A percentile compares a stretch with the other conserved stretches of the same genome.
These are phyloP conservation scores for Lactarius hatsudake DNA, from an alignment of 768 basidiomycete species.

Conservation along the genomic window DNA sequence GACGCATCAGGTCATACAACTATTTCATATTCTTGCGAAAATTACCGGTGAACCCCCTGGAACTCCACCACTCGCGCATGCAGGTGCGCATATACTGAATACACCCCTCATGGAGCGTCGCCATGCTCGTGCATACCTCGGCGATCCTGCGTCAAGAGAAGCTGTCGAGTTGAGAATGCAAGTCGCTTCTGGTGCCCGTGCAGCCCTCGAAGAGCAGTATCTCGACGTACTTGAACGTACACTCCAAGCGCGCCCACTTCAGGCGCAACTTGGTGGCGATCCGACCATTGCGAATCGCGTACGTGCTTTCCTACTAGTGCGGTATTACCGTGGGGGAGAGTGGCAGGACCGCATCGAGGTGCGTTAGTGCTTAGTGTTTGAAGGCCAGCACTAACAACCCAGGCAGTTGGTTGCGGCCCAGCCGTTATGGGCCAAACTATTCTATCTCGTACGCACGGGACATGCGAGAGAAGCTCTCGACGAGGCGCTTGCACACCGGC, in stretches of 20 bases:
- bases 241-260: constrained; percentile 74
- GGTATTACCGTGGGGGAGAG: constrained; percentile 72
- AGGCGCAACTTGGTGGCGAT: constrained; percentile 87
- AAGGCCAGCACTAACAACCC: neutral
- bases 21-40: constrained; percentile 70
- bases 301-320: constrained; percentile 78
- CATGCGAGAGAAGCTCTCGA: constrained; percentile 76
- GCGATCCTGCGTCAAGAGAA: constrained; percentile 60
- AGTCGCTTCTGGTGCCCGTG: constrained; percentile 73
- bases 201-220: constrained; percentile 87
- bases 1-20: constrained; percentile 60
- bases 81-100: constrained; percentile 79
- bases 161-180: constrained; percentile 63
- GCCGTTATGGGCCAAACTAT: constrained; percentile 92
- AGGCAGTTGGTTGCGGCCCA: constrained; percentile 76
- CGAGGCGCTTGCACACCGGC: constrained; percentile 67
- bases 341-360: constrained; percentile 93
- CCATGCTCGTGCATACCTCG: constrained; percentile 74
- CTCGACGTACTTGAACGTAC: constrained; percentile 81
- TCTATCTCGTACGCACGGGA: constrained; percentile 86
- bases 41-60: constrained; percentile 75
- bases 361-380: constrained; percentile 26
- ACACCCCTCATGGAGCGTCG: constrained; percentile 78
- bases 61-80: constrained; percentile 73
- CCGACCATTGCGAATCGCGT: constrained; percentile 89